These are phyloP conservation scores for Penicillium maclennaniae DNA, from an alignment of 495 filamentous ascomycete genomes.

Conservation along the genomic window DNA sequence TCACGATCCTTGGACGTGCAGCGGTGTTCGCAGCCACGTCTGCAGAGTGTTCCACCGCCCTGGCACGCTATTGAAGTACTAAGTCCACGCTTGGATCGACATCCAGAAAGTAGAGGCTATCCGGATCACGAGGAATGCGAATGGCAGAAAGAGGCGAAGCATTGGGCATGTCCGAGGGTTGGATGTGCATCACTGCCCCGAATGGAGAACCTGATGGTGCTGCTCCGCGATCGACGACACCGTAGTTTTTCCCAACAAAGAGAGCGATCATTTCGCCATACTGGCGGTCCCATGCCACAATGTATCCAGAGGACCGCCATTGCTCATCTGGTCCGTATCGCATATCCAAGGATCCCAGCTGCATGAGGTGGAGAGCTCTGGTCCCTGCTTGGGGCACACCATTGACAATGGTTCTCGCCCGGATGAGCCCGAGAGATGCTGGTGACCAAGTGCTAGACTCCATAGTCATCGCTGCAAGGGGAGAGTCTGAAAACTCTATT, in stretches of 20 bases:
- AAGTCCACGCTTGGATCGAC: conserved; percentile 28
- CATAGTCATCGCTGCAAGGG: conserved; percentile 8
- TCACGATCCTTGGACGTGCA: background rate
- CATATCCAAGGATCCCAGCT: conserved; percentile 33
- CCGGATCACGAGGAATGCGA: conserved; percentile 7
- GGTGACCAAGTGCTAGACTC: conserved; percentile 12
- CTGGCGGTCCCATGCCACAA: conserved; percentile 39
- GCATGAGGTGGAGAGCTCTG: conserved; percentile 30
- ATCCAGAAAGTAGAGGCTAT: conserved; percentile 23
- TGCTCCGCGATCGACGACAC: conserved; percentile 17
- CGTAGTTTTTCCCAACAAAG: conserved; percentile 22
- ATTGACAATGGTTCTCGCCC: conserved; percentile 18
- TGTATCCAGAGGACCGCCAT: conserved; percentile 35
- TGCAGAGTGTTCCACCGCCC: background rate
- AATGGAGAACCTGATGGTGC: conserved; percentile 15
- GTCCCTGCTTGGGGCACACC: conserved; percentile 13
- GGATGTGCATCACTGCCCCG: conserved; percentile 18
- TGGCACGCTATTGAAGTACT: conserved; percentile 7
- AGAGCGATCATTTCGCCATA: conserved; percentile 27
- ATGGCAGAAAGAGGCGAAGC: background rate
- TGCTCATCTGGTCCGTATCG: conserved; percentile 7
- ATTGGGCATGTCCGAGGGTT: conserved; percentile 5
- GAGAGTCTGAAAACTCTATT: conserved; percentile 23
- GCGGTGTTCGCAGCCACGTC: background rate
- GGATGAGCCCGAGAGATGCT: conserved; percentile 30